A percentile compares a stretch with the other conserved stretches of the same genome.
Conservation (phyloP, 1,139 yeast species). For the Wickerhamiella infanticola region DNA sequence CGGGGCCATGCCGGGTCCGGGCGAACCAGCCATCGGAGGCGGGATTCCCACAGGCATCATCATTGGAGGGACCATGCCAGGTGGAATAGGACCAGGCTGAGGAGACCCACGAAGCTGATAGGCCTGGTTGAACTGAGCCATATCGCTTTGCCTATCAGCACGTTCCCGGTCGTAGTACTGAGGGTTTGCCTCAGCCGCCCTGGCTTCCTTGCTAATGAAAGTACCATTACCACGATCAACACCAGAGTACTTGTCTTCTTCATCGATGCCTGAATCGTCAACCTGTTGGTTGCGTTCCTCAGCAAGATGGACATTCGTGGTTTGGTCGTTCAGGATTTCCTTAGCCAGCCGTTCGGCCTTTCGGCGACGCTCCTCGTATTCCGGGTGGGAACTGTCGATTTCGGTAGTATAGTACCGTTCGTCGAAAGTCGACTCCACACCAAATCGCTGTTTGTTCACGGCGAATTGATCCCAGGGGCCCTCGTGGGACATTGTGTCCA, state of each 20-base stretch:
- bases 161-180: conserved; percentile 29
- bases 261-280: conserved; percentile 81
- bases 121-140: conserved; percentile 67
- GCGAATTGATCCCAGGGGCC: conserved; percentile 82
- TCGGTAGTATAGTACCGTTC: conserved; percentile 83
- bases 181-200: conserved; percentile 8
- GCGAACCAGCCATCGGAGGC: conserved; percentile 5
- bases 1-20: conserved; percentile 10
- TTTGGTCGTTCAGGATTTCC: conserved; percentile 55
- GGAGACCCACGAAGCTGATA: conserved; percentile 54
- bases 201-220: conserved; percentile 11
- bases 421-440: conserved; percentile 73
- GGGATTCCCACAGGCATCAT: conserved; percentile 4
- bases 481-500: conserved; percentile 17
- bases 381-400: conserved; percentile 61
- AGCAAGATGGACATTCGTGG: conserved; percentile 65
- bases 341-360: conserved; percentile 67
- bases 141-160: conserved; percentile 40
- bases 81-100: conserved; percentile 15
- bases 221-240: conserved; percentile 26
- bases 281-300: conserved; percentile 75
- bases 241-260: conserved; percentile 92
- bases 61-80: conserved; percentile 4
- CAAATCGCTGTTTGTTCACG: conserved; percentile 75
- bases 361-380: conserved; percentile 45